Evolutionary conservation across 371 early-diverging fungal species (phyloP), one percentile per base, ranked within the genome.

Genomic region (Mortierella sp.): DNA sequence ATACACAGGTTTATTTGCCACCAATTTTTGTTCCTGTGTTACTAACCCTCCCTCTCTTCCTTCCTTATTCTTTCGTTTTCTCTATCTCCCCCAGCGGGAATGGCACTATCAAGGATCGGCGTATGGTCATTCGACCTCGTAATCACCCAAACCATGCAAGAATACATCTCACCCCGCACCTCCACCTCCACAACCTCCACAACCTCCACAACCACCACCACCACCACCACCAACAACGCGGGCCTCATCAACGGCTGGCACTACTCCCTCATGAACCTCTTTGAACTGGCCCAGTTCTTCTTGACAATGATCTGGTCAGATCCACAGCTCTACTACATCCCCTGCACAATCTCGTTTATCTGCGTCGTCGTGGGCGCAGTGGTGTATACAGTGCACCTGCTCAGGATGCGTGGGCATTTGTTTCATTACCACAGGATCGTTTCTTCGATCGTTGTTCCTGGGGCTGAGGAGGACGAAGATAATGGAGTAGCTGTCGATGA

Each of bases 121-220:
- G 85, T 91, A 26, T 91, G 90, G 90, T 77, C 82, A 0, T 91
- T 91, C 85, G 90, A 90, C 68, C 68, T 91, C 61, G 87, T 85
- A 1, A 84, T 88, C 70, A 89, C 85, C 34, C 90, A 90, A 71
- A 84, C 87, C 39, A 67, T 91, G 74, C 91, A 91, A 70, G 88
- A 90, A 63, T 75, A 79, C 63, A 79, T 79, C 48, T 58, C 68
- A 10, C 58, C 58, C 14, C 19, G 19, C 29, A 19, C 24, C 52
- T 24, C 24, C 7, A 10, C 52, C 26, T 3, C 52, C 26, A 34
- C n/a, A n/a, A n/a, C 39, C 37, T 31, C 31, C 61, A 34, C 37
- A 53, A 14, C 14, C 10, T 14, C 29, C 55, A 47, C 52, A 2
- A 8, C 52, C 8, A 52, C 3, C 26, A 52, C 0, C 52, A 9